phyloP scores from a whole-genome alignment of 345 rosid genomes.

The Arabidopsis arenosa region DNA sequence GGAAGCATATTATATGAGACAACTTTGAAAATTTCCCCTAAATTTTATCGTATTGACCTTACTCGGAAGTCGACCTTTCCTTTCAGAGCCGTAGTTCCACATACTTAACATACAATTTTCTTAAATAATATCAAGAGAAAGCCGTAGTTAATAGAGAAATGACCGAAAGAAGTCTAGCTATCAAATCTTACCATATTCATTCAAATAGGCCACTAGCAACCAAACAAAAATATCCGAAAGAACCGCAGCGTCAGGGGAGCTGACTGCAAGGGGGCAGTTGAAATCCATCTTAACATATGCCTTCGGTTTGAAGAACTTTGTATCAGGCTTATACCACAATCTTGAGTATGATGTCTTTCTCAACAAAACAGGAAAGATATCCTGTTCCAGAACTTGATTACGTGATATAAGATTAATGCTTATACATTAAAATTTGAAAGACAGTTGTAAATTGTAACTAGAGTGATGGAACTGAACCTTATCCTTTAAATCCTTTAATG shows the following conservation, averaged over 20 bases:
- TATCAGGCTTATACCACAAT: slow-evolving; percentile 85
- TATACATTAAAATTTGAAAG: neutral
- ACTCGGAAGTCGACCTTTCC: neutral
- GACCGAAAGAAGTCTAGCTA: neutral
- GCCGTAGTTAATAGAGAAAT: neutral
- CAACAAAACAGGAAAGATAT: slow-evolving; percentile 59
- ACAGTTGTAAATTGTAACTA: slow-evolving; percentile 8
- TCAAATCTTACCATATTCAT: slow-evolving; percentile 75
- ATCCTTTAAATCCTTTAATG: slow-evolving; percentile 58
- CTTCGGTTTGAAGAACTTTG: slow-evolving; percentile 73
- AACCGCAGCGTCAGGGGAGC: slow-evolving; percentile 71
- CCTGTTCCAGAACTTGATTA: slow-evolving; percentile 52
- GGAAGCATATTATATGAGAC: neutral
- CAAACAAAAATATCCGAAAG: slow-evolving; percentile 66
- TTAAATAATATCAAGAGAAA: neutral
- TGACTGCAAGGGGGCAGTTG: slow-evolving; percentile 69
- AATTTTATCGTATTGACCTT: too few species aligned
- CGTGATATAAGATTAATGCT: slow-evolving; percentile 5
- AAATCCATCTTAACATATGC: slow-evolving; percentile 76
- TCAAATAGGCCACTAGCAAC: slow-evolving; percentile 79
- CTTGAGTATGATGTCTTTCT: slow-evolving; percentile 68
- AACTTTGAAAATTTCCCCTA: neutral
- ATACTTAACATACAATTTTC: slow-evolving; percentile 9
- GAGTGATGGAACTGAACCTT: slow-evolving; percentile 52
- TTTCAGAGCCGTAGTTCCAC: neutral